Base-by-base conservation (phyloP, 176 grass and related monocot genomes). In the Juncus inflexus region DNA sequence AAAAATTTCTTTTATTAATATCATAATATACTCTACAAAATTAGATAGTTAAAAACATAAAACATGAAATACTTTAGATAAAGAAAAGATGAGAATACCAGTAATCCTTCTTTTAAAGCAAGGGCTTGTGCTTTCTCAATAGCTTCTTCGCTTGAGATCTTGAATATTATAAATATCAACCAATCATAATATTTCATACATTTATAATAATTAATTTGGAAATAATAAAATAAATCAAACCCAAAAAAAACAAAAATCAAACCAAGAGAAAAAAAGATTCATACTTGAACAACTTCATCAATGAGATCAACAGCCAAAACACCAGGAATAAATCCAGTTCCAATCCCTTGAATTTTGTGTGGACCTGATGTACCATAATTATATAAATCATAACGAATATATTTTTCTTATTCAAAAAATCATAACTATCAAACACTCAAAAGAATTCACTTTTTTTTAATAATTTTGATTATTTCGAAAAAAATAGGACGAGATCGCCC, bases 331-430 rank as follows among this genome's bases (percentile, higher is more conserved):
- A 95, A 95, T 50, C 90, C 90, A 76, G 90, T 80, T 79, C 90
- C 90, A 69, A 95, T 84, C 66, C 90, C 90, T 63, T 95, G 90
- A 73, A 95, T 95, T 55, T 95, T 95, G 78, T 95, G 90, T 51
- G 86, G 86, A n/a, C 86, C 90, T 95, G 75, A 12, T 64, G 55
- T 65, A 76, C 3, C 2, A 60, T 59, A 47, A 61, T 15, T 9
- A 40, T 11, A 52, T 60, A 40, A 61, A 37, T 19, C 45, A 45
- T 68, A 63, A 82, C 5, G 15, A 61, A 16, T 81, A 57, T 42
- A 82, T 62, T 28, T 28, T 28, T 55, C 39, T 70, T 37, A 4
- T 43, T 28, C 13, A 55, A 38, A 15, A 58, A 59, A 45, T 42
- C 6, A 6, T 76, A 40, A 63, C 55, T 35, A 28, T 40, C 74